These are phyloP conservation scores for Ramaria rubella DNA, from an alignment of 768 basidiomycete species.

Conservation along the genomic window DNA sequence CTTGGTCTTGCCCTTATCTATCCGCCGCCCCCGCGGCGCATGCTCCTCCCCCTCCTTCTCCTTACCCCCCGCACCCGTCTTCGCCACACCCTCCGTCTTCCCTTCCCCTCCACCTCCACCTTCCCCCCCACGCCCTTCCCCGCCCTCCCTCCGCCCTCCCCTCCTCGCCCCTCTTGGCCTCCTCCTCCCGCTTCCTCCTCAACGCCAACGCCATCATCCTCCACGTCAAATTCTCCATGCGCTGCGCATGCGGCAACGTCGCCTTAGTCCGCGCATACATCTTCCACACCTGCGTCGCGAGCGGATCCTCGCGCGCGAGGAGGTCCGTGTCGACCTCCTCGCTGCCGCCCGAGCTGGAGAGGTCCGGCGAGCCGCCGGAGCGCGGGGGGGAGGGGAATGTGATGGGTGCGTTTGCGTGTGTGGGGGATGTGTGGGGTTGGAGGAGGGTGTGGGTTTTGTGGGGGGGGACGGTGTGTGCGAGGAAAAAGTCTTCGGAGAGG, in stretches of 20 bases:
- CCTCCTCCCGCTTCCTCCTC: slow-evolving; percentile 80
- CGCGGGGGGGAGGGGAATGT: slow-evolving; percentile 53
- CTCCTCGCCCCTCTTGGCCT: slow-evolving; percentile 60
- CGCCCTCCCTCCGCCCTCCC: slow-evolving; percentile 79
- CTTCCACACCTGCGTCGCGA: slow-evolving; percentile 96
- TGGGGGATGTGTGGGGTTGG: slow-evolving; percentile 29
- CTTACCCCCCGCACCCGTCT: not conserved
- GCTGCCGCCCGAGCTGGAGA: slow-evolving; percentile 36
- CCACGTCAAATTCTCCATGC: slow-evolving; percentile 99
- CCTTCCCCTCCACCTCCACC: slow-evolving; percentile 16
- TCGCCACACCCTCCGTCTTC: not conserved
- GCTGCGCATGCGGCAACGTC: slow-evolving; percentile 81
- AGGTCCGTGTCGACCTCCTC: slow-evolving; percentile 52
- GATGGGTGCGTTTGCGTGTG: not conserved
- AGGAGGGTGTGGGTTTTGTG: slow-evolving; percentile 35
- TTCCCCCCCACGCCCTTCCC: slow-evolving; percentile 33
- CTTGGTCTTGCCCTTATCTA: slow-evolving; percentile 74
- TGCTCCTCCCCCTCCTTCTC: not conserved
- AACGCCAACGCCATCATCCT: slow-evolving; percentile 96
- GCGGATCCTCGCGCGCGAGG: slow-evolving; percentile 77
- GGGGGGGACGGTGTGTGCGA: slow-evolving; percentile 14
- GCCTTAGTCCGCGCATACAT: slow-evolving; percentile 90
- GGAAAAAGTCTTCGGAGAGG: slow-evolving; percentile 65
- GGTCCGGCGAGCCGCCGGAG: slow-evolving; percentile 52
- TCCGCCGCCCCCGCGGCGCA: slow-evolving; percentile 51